phyloP scores from a whole-genome alignment of 352 stramenopile species.

The Globisporangium recalcitrans region DNA sequence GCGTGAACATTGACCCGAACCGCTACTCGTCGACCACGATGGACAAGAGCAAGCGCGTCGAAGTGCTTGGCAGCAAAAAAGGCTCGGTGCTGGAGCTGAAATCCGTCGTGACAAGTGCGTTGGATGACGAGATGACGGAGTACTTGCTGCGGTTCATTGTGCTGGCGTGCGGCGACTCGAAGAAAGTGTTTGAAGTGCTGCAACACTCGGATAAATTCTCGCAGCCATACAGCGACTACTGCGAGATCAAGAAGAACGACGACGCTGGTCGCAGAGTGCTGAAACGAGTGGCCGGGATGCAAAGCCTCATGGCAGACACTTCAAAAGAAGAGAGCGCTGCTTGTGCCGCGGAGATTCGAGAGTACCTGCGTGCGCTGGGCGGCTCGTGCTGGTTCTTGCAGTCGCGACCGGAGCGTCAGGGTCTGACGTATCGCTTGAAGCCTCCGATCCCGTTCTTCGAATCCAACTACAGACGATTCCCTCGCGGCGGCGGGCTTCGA shows the following conservation, averaged over 20 bases:
- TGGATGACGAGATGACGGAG: slow-evolving; percentile 58
- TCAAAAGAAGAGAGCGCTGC: neutral
- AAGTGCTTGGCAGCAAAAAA: slow-evolving; percentile 30
- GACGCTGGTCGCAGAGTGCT: slow-evolving; percentile 16
- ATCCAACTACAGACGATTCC: slow-evolving; percentile 41
- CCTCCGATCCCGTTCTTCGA: slow-evolving; percentile 47
- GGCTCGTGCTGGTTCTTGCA: slow-evolving; percentile 32
- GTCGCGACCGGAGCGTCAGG: slow-evolving; percentile 11
- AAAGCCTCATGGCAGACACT: slow-evolving; percentile 17
- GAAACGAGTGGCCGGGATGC: slow-evolving; percentile 24
- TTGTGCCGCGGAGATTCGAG: slow-evolving; percentile 3
- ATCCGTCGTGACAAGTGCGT: slow-evolving; percentile 23
- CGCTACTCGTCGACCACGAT: slow-evolving; percentile 58
- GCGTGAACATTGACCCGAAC: slow-evolving; percentile 53
- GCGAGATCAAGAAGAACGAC: slow-evolving; percentile 37
- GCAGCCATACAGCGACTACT: slow-evolving; percentile 40
- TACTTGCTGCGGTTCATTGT: slow-evolving; percentile 57
- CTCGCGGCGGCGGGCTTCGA: slow-evolving; percentile 32
- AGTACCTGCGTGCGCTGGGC: slow-evolving; percentile 11
- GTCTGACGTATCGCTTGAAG: slow-evolving; percentile 28
- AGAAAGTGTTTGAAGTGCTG: slow-evolving; percentile 47
- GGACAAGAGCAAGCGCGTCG: slow-evolving; percentile 40
- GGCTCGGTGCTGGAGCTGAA: slow-evolving; percentile 28
- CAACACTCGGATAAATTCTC: slow-evolving; percentile 24
- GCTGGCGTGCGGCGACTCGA: slow-evolving; percentile 30